These are phyloP conservation scores for Phytopythium aichiense DNA, from an alignment of 352 stramenopile species.

Conservation along the genomic window DNA sequence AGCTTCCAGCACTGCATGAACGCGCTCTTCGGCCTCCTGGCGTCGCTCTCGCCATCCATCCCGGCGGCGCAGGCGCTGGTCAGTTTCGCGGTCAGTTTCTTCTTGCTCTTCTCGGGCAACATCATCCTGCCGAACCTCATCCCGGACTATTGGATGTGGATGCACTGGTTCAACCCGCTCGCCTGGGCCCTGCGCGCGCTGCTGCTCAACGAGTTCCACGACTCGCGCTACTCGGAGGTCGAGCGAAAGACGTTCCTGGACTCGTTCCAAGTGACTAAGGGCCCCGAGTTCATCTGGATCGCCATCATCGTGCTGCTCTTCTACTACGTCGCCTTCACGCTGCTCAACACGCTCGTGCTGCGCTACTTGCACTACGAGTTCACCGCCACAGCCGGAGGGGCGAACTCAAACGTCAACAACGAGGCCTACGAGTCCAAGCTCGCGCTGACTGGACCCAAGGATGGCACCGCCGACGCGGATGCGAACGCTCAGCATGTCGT, in stretches of 20 bases:
- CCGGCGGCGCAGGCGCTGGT: conserved; percentile 26
- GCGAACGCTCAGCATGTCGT: conserved; percentile 4
- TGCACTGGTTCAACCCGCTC: conserved; percentile 60
- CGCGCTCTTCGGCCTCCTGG: conserved; percentile 34
- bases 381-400: conserved; percentile 8
- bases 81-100: conserved; percentile 30
- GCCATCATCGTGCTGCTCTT: conserved; percentile 26
- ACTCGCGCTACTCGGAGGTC: conserved; percentile 7
- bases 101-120: conserved; percentile 67
- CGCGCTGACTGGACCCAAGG: neutral
- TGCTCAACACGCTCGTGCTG: conserved; percentile 30
- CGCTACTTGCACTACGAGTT: conserved; percentile 33
- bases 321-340: conserved; percentile 44
- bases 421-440: conserved; percentile 6
- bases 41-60: conserved; percentile 26
- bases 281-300: conserved; percentile 28
- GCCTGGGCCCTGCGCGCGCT: conserved; percentile 30
- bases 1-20: conserved; percentile 50
- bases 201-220: conserved; percentile 31
- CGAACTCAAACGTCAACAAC: conserved; percentile 1
- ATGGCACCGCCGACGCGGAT: neutral
- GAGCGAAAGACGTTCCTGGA: conserved; percentile 6
- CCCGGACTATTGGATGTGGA: conserved; percentile 71
- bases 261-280: conserved; percentile 13
- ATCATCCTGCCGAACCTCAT: conserved; percentile 66